These are phyloP conservation scores for Pythium sukuiense DNA, from an alignment of 352 stramenopile species.

Conservation along the genomic window DNA sequence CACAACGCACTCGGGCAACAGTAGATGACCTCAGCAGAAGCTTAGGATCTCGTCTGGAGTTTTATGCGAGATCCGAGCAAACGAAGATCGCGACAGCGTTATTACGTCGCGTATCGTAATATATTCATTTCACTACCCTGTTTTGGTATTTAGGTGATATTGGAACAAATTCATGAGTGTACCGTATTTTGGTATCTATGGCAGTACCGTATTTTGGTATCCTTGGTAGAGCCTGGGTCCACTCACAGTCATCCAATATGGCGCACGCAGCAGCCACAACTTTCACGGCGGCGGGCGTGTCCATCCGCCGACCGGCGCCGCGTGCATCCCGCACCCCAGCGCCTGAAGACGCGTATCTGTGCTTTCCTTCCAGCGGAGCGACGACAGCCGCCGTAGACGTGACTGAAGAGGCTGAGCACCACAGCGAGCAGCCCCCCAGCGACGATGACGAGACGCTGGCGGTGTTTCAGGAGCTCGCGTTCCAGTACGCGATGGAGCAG, in stretches of 20 bases:
- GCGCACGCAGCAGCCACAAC: neutral
- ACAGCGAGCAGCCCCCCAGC: neutral
- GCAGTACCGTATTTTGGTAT: neutral
- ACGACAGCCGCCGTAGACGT: neutral
- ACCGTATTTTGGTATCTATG: no score
- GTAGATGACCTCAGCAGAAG: no score
- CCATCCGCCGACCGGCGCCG: constrained; percentile 8
- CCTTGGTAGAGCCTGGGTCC: neutral
- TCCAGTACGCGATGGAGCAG: constrained; percentile 62
- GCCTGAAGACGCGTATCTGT: neutral
- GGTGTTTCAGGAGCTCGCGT: constrained; percentile 60
- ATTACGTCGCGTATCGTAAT: no score
- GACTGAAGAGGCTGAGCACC: neutral
- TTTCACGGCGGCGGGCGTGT: constrained; percentile 15
- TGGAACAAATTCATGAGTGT: neutral
- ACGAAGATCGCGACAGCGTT: no score
- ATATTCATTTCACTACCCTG: no score
- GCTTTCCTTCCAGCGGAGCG: neutral
- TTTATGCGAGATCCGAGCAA: no score
- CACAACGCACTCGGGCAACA: no score
- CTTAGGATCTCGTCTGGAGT: no score
- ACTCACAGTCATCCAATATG: neutral
- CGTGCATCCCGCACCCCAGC: constrained; percentile 1
- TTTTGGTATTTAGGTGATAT: no score
- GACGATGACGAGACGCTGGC: constrained; percentile 23